A percentile compares a stretch with the other conserved stretches of the same genome.
phyloP scores from a whole-genome alignment of 768 basidiomycete genomes.

The Mycena belliarum region DNA sequence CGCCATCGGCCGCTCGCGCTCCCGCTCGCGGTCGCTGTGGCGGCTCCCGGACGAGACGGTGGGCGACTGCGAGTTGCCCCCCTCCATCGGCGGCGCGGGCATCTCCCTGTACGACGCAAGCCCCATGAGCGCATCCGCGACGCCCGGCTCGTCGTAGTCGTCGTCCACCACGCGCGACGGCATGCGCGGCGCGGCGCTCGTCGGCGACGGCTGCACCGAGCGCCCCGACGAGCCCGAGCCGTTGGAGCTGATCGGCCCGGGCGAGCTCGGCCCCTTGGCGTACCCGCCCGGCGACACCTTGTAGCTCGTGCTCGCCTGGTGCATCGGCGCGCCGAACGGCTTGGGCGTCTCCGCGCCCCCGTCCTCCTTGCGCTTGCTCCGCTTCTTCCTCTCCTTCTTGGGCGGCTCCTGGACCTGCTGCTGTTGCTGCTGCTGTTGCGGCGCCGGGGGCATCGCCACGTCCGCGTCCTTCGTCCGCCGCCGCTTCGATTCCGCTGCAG shows the following conservation, averaged over 20 bases:
- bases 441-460: conserved; percentile 25
- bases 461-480: conserved; percentile 56
- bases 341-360: conserved; percentile 50
- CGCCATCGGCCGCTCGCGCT: conserved; percentile 40
- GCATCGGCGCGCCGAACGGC: conserved; percentile 32
- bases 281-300: conserved; percentile 34
- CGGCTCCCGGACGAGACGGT: conserved; percentile 60
- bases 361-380: conserved; percentile 45
- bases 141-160: conserved; percentile 88
- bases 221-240: conserved; percentile 61
- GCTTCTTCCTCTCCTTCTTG: conserved; percentile 58
- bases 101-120: conserved; percentile 50
- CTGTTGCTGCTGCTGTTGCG: conserved; percentile 26
- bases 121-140: conserved; percentile 81
- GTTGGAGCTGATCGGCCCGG: conserved; percentile 67
- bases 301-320: conserved; percentile 27
- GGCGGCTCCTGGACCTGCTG: conserved; percentile 45
- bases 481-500: conserved; percentile 21
- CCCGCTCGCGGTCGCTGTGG: conserved; percentile 41
- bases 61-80: conserved; percentile 51
- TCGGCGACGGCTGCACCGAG: conserved; percentile 75
- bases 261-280: conserved; percentile 48
- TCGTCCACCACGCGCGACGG: conserved; percentile 80
- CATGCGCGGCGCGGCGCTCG: conserved; percentile 56
- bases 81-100: conserved; percentile 30